Base-by-base conservation (phyloP, 2,329 filamentous ascomycete genomes). In the Trichophyton benhamiae region DNA sequence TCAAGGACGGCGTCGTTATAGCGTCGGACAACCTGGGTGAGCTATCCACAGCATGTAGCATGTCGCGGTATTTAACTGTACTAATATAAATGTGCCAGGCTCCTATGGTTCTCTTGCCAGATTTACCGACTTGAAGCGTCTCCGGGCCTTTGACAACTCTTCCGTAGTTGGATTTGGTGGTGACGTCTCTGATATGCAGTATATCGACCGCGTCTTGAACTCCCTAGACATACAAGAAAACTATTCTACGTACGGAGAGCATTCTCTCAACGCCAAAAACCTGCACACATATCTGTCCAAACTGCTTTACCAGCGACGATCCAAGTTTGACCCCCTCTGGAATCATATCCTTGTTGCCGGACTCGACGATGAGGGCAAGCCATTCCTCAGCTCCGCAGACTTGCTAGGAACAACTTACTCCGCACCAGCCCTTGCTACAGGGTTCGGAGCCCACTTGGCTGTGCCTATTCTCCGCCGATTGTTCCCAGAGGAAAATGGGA, bases 141-240 rank as follows among this genome's bases (percentile, higher is more conserved):
- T 99, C 67, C 90, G 90, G 69, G 83, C 85, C 69, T 97, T 97
- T 77, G 89, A 91, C 77, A 82, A 86, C 67, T 84, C 86, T 66
- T 86, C 90, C 33, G 83, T 97, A 63, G 82, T 99, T 71, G 94
- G 94, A 70, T 95, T 97, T 78, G 90, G 91, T 74, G 94, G 94
- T 75, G 94, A 99, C 79, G 87, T 99, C 69, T 95, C 89, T 66
- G 94, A 99, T 80, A 97, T 99, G 94, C 94, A 99, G 80, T 95
- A 95, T 80, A 85, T 99, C 68, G 88, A 96, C 83, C 81, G 94
- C 68, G 85, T 96, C 71, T 87, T 99, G 68, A 87, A 83, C 71
- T 87, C 89, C 65, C 87, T 97, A 69, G 85, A 88, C 73, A 90
- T 95, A 75, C 83, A 87, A 74, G 91, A 97, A 80, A 64, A 62